A percentile compares a stretch with the other conserved stretches of the same genome.
These are phyloP conservation scores for Naegleria lovaniensis DNA, from an alignment of 208 protist species.

Conservation along the genomic window DNA sequence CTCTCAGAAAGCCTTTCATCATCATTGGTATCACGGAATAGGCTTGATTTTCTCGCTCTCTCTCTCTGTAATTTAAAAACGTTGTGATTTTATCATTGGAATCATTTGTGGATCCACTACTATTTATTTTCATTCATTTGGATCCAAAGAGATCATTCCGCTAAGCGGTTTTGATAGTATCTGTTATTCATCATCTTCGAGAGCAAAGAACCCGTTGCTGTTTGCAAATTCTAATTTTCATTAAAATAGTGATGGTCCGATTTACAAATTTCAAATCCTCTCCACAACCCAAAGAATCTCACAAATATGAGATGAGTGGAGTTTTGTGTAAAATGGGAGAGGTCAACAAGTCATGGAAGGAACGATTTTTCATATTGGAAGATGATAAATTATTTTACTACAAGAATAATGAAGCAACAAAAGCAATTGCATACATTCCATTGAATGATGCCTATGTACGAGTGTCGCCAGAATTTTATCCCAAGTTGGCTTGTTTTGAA, in stretches of 20 bases:
- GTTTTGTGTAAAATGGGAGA: background rate
- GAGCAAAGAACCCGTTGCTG: too few relatives aligned
- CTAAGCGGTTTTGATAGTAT: too few relatives aligned
- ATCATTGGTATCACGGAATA: too few relatives aligned
- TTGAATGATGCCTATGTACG: background rate
- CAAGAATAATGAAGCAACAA: background rate
- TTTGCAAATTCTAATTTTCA: too few relatives aligned
- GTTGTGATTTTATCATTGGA: too few relatives aligned
- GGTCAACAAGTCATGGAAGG: constrained; percentile 20
- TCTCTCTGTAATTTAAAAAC: too few relatives aligned
- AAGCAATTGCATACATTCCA: background rate
- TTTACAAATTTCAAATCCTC: constrained; percentile 6
- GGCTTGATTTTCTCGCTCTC: too few relatives aligned
- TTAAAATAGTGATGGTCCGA: background rate
- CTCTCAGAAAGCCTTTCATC: too few relatives aligned
- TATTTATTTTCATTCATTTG: too few relatives aligned
- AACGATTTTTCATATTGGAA: background rate
- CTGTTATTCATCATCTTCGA: too few relatives aligned
- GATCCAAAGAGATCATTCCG: too few relatives aligned
- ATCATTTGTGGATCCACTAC: too few relatives aligned
- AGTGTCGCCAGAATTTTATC: background rate
- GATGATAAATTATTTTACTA: constrained; percentile 25
- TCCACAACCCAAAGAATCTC: background rate
- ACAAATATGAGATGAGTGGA: constrained; percentile 13
- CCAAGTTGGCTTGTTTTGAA: background rate